Evolutionary conservation across 192 early-diverging fungal genomes (phyloP).

Genomic region (Podila horticola): DNA sequence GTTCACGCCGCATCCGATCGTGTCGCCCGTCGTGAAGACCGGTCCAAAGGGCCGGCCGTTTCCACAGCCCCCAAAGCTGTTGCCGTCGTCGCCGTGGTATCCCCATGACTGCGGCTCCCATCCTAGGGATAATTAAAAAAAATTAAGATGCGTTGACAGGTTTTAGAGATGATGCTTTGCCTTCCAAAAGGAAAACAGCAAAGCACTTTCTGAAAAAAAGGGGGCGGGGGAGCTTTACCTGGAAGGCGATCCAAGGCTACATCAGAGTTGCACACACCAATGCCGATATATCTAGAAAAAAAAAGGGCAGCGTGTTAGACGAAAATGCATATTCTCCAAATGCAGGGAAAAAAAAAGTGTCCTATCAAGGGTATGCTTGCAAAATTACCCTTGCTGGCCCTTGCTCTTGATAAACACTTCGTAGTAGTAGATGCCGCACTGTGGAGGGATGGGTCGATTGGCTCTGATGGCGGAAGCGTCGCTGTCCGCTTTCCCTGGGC

Average conservation of each 20-base stretch:
- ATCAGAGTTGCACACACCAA: conserved; percentile 79
- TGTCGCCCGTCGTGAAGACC: conserved; percentile 90
- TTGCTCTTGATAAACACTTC: conserved; percentile 88
- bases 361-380: background rate
- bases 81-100: conserved; percentile 97
- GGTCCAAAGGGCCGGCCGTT: conserved; percentile 89
- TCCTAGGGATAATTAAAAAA: background rate
- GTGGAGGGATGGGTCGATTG: conserved; percentile 84
- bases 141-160: background rate
- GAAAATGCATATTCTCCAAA: background rate
- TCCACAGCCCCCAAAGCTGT: conserved; percentile 79
- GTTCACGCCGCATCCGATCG: conserved; percentile 93
- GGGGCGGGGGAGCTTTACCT: conserved; percentile 61
- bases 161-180: no score
- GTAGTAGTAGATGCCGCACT: conserved; percentile 93
- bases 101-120: conserved; percentile 86
- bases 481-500: conserved; percentile 73
- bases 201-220: background rate
- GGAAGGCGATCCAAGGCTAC: conserved; percentile 78
- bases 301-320: conserved; percentile 22
- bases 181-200: no score
- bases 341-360: background rate
- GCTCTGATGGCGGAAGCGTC: conserved; percentile 87
- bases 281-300: conserved; percentile 73
- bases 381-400: conserved; percentile 80